Conservation (phyloP, 257 asterid species). For the Gentiana macrophylla region DNA sequence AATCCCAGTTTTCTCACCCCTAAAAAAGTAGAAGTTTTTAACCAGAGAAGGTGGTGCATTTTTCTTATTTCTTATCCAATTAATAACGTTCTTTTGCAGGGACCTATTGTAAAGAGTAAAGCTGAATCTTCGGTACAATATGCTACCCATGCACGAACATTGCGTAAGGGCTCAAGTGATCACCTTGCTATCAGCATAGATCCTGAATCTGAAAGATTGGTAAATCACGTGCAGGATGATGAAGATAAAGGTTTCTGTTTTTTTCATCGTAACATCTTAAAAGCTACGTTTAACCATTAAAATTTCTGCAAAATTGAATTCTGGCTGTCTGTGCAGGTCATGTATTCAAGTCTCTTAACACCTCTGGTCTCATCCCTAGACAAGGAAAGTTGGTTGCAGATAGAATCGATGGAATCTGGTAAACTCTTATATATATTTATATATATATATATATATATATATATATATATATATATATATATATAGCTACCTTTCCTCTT, state of each 20-base stretch:
- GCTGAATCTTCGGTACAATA: slow-evolving; percentile 44
- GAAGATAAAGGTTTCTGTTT: slow-evolving; percentile 69
- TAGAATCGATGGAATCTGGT: slow-evolving; percentile 91
- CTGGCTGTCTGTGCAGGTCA: slow-evolving; percentile 48
- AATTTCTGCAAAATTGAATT: slow-evolving; percentile 4
- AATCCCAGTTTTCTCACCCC: no score
- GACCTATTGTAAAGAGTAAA: slow-evolving; percentile 36
- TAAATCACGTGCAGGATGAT: slow-evolving; percentile 43
- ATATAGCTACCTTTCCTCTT: background rate
- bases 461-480: no score
- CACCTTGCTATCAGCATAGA: slow-evolving; percentile 82
- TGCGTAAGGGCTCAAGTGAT: slow-evolving; percentile 84
- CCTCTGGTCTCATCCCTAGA: slow-evolving; percentile 80
- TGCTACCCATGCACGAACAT: slow-evolving; percentile 72
- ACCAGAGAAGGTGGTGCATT: no score
- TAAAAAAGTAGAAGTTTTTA: no score
- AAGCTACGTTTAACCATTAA: background rate
- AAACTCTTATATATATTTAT: slow-evolving; percentile 9
- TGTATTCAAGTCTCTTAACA: slow-evolving; percentile 64
- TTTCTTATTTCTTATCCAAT: background rate
- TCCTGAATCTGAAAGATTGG: slow-evolving; percentile 65
- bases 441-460: no score
- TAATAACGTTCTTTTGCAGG: slow-evolving; percentile 34
- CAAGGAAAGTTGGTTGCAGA: slow-evolving; percentile 88
- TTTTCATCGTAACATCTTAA: background rate